phyloP scores from a whole-genome alignment of 2,329 filamentous ascomycete genomes.

The Pseudogymnoascus sp. region DNA sequence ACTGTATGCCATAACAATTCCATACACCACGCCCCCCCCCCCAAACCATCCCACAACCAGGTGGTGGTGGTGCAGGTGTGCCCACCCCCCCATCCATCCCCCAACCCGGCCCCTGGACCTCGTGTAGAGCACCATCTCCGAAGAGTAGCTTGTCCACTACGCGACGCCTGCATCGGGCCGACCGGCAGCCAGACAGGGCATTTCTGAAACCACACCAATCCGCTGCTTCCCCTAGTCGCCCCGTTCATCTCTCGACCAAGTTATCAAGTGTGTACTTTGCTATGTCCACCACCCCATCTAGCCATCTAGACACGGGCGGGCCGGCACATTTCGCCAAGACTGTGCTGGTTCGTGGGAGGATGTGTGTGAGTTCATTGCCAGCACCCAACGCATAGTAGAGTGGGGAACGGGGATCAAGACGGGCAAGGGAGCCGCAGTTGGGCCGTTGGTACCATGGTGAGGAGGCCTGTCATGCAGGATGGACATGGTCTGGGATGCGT shows the following conservation, averaged over 20 bases:
- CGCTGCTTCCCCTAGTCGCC: not conserved
- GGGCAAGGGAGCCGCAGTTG: not conserved
- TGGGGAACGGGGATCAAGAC: not conserved
- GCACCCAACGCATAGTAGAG: not conserved
- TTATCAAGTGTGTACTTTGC: not conserved
- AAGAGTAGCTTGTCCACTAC: not conserved
- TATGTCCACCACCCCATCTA: not conserved
- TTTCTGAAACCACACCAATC: not conserved
- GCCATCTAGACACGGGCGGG: not conserved
- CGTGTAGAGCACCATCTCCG: not conserved
- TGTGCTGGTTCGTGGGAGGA: not conserved
- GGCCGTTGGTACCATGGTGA: not conserved
- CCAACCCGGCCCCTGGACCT: not conserved
- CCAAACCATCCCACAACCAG: not conserved
- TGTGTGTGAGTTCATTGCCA: not conserved
- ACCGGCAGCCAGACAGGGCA: not conserved
- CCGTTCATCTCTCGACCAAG: not conserved
- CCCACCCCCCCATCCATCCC: not conserved
- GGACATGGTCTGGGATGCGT: not conserved
- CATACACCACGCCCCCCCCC: not conserved
- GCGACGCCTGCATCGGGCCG: not conserved
- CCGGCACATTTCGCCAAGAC: not conserved
- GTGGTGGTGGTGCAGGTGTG: not conserved
- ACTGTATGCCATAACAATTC: not conserved
- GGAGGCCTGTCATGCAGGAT: not conserved